phyloP scores from a whole-genome alignment of 495 filamentous ascomycete genomes.

The Sordaria brevicollis region DNA sequence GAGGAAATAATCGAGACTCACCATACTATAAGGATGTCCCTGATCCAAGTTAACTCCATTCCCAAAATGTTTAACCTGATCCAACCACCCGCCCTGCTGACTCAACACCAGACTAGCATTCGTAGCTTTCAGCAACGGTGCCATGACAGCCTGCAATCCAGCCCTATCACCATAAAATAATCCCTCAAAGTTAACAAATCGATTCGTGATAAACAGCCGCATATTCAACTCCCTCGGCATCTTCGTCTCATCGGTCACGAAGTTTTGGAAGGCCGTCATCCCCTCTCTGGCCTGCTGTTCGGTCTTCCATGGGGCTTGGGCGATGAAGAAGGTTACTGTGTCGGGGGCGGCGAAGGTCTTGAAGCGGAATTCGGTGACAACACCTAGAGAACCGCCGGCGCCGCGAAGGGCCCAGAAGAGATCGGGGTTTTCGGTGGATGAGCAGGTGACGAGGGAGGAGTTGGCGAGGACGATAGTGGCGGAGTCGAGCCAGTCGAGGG shows the following conservation, averaged over 20 bases:
- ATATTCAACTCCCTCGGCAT: constrained; percentile 37
- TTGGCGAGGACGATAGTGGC: constrained; percentile 35
- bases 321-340: constrained; percentile 31
- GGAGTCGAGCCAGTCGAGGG: constrained; percentile 34
- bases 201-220: constrained; percentile 30
- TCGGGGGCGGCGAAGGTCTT: constrained; percentile 32
- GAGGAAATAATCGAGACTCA: neutral
- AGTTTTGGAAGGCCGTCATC: constrained; percentile 30
- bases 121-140: constrained; percentile 24
- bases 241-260: constrained; percentile 9
- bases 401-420: constrained; percentile 37
- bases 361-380: constrained; percentile 34
- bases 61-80: constrained; percentile 32
- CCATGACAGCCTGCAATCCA: constrained; percentile 21
- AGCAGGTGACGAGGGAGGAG: constrained; percentile 27
- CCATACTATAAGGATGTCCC: constrained; percentile 14
- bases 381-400: constrained; percentile 32
- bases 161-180: constrained; percentile 31
- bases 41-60: constrained; percentile 30
- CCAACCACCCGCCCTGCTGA: constrained; percentile 28
- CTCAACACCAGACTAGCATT: constrained; percentile 22
- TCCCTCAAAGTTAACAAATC: constrained; percentile 33
- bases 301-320: constrained; percentile 21
- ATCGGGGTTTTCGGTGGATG: constrained; percentile 32
- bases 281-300: constrained; percentile 13